Base-by-base conservation (phyloP, 2,329 filamentous ascomycete genomes). In the Aspergillus sp. region DNA sequence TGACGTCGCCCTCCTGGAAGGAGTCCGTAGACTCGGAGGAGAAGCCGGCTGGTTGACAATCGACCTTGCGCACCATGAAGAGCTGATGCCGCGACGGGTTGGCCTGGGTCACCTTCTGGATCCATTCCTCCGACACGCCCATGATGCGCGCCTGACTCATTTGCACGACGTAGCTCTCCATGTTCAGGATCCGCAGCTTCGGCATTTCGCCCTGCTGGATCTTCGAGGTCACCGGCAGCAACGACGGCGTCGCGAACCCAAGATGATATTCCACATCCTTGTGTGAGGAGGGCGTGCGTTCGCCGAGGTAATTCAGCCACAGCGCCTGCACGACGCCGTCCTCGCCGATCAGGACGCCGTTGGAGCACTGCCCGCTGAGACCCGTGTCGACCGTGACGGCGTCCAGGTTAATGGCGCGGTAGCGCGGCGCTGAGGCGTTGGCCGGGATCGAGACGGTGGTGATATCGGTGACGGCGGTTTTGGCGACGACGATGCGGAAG, bases 101-200 rank as follows among this genome's bases (percentile, higher is more conserved):
- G 63, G 92, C 91, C 65, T 88, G 82, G 55, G 95, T 89, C 2
- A 97, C 94, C 75, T 92, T 90, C 67, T 91, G 84, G 69, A 99
- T 96, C 95, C 94, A 98, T 63, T 96, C 89, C 69, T 98, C 93
- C 0, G 91, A 91, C 1, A 98, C 92, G 10, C 95, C 95, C 93
- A 99, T 98, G 66, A 98, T 92, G 42, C 93, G 90, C 16, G 92
- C 94, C 78, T 99, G 95, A 45, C 90, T 90, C 94, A 99, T 98
- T 71, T 96, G 92, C 31, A 99, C 92, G 11, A 95, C 90, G 59
- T 96, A 90, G 71, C 96, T 93, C 75, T 99, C 95, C 69, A 97
- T 91, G 55, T 95, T 95, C 49, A 99, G 80, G 74, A 99, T 96
- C 16, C 94, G 87, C 36, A 99, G 82, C 66, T 90, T 89, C 0